phyloP scores from a whole-genome alignment of 768 basidiomycete genomes.

The Tricholoma matsutake region DNA sequence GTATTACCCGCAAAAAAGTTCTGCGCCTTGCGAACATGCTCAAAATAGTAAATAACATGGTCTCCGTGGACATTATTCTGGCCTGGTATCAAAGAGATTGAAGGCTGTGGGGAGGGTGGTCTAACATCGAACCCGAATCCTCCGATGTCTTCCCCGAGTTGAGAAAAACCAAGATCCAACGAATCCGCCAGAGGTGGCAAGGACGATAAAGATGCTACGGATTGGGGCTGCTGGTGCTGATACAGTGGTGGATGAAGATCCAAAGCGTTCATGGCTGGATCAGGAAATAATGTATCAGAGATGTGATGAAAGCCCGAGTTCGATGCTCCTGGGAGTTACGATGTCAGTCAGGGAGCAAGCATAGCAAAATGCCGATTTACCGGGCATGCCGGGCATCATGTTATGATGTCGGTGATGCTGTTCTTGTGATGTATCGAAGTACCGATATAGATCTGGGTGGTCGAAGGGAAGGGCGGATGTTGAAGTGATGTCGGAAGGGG shows the following conservation, averaged over 20 bases:
- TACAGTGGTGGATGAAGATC: conserved; percentile 29
- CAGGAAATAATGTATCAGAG: conserved; percentile 31
- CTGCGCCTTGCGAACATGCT: conserved; percentile 63
- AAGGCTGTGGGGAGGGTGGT: conserved; percentile 20
- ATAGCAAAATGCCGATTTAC: conserved; percentile 31
- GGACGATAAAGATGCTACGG: conserved; percentile 21
- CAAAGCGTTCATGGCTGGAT: conserved; percentile 26
- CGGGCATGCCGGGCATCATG: conserved; percentile 41
- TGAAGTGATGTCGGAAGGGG: conserved; percentile 24
- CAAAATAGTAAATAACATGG: conserved; percentile 73
- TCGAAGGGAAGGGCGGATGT: conserved; percentile 21
- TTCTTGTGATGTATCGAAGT: conserved; percentile 19
- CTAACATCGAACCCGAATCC: conserved; percentile 32
- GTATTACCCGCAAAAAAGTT: conserved; percentile 62
- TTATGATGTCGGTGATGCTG: conserved; percentile 22
- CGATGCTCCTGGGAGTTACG: conserved; percentile 29
- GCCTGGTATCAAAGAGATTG: conserved; percentile 25
- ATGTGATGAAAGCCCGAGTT: conserved; percentile 38
- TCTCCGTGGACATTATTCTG: conserved; percentile 49
- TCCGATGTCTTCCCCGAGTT: conserved; percentile 29
- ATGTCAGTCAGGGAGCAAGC: conserved; percentile 13
- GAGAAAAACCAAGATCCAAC: conserved; percentile 31
- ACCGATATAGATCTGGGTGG: conserved; percentile 22
- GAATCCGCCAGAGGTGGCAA: conserved; percentile 25
- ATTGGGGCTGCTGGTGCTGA: conserved; percentile 21